Base-by-base conservation (phyloP, 176 grass and related monocot genomes). In the Alopecurus myosuroides region DNA sequence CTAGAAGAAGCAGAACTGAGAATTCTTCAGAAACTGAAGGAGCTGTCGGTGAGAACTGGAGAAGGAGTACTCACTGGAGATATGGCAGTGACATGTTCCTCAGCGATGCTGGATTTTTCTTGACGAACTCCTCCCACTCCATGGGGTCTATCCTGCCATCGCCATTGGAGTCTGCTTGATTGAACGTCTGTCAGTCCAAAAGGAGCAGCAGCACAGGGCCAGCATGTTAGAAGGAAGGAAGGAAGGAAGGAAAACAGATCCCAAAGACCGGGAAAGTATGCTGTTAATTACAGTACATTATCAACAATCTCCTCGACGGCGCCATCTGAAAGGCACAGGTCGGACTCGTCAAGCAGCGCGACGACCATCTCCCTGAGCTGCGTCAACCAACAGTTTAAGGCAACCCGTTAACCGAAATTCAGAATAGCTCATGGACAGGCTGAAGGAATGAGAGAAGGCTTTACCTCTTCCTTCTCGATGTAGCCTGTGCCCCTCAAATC, bases 71-170 rank as follows among this genome's bases (percentile, higher is more conserved):
- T 91, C 70, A 95, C 93, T 88, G 68, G 39, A 98, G 81, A 34
- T 98, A 98, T 22, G 93, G 89, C 58, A 98, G 93, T 19, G 96
- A 88, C 89, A 98, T 98, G 48, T 95, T 98, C 28, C 71, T 86
- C 11, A 95, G 58, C 12, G 90, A 78, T 1, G 93, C 85, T 12
- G 96, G 93, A 89, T 98, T 90, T 51, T 77, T 77, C 76, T 88
- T 87, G 14, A 91, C 96, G 49, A 92, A 95, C 19, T 90, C 89
- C 18, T 85, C 90, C 92, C 92, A 98, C 31, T 98, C 95, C 34
- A 83, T 57, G 8, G 77, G 78, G 56, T 98, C 91, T 72, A 98
- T 98, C 70, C 66, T 95, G 66, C 93, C 95, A 20, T 98, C 95
- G 6, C 93, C 91, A 29, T 98, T 87, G 5, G 73, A 73, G 85